Percentiles rank a stretch among this genome's conserved stretches.
phyloP scores from a whole-genome alignment of 2,329 filamentous ascomycete genomes.

The Phialophora chinensis region DNA sequence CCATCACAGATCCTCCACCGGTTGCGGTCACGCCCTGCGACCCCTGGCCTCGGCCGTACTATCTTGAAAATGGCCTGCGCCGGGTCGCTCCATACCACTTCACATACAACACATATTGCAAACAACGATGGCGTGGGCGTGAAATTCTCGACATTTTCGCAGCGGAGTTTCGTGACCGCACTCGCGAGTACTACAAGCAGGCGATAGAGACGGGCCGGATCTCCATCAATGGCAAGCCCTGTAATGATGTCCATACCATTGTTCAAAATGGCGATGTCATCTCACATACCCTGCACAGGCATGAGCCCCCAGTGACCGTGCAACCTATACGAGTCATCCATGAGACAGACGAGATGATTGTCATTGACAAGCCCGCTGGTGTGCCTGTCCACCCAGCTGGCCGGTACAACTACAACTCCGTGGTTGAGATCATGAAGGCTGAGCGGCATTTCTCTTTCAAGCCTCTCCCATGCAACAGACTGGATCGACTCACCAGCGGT shows the following conservation, averaged over 20 bases:
- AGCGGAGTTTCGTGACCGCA: slow-evolving; percentile 88
- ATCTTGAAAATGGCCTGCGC: slow-evolving; percentile 80
- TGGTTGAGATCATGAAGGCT: slow-evolving; percentile 89
- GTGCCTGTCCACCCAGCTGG: slow-evolving; percentile 95
- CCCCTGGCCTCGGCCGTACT: slow-evolving; percentile 74
- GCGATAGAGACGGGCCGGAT: slow-evolving; percentile 83
- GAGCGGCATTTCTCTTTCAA: slow-evolving; percentile 67
- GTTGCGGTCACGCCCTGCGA: slow-evolving; percentile 39
- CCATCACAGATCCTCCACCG: slow-evolving; percentile 31
- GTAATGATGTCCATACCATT: slow-evolving; percentile 45
- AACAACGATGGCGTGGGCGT: slow-evolving; percentile 87
- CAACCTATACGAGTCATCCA: slow-evolving; percentile 81
- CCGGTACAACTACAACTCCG: slow-evolving; percentile 92
- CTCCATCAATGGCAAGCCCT: slow-evolving; percentile 75
- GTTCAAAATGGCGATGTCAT: slow-evolving; percentile 80
- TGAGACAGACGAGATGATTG: slow-evolving; percentile 90
- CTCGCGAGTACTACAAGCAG: slow-evolving; percentile 79
- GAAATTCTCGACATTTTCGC: slow-evolving; percentile 85
- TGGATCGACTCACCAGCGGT: slow-evolving; percentile 91
- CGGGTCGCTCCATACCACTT: slow-evolving; percentile 86
- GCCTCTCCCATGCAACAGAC: slow-evolving; percentile 81
- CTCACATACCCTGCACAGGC: slow-evolving; percentile 90
- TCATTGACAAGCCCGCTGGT: slow-evolving; percentile 95
- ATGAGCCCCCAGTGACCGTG: slow-evolving; percentile 89
- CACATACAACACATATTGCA: slow-evolving; percentile 94